A percentile compares a stretch with the other conserved stretches of the same genome.
These are phyloP conservation scores for Pouteria campechiana DNA, from an alignment of 179 eudicot species.

Conservation along the genomic window DNA sequence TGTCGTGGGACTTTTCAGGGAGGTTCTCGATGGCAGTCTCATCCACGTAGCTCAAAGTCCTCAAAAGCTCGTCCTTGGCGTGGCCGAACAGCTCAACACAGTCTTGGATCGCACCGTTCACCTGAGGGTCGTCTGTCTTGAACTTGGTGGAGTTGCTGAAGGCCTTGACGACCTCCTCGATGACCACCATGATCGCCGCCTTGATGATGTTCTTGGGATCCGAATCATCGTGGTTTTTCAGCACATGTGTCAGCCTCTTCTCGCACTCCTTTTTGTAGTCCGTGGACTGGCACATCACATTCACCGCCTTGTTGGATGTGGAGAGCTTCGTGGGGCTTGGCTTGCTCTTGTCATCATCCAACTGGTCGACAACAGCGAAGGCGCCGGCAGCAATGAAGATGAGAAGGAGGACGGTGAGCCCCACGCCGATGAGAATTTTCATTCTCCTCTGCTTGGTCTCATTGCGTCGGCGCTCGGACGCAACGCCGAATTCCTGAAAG, in stretches of 20 bases:
- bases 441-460: conserved; percentile 37
- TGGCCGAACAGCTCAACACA: conserved; percentile 39
- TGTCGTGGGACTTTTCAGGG: conserved; percentile 18
- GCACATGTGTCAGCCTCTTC: conserved; percentile 25
- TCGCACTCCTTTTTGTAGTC: conserved; percentile 56
- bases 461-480: conserved; percentile 49
- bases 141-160: conserved; percentile 16
- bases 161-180: conserved; percentile 27
- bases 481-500: conserved; percentile 58
- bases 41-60: conserved; percentile 14
- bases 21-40: conserved; percentile 7
- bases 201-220: conserved; percentile 17
- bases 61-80: conserved; percentile 49
- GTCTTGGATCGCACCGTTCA: conserved; percentile 16
- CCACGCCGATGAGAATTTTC: conserved; percentile 16
- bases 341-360: neutral
- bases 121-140: conserved; percentile 16
- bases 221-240: conserved; percentile 8
- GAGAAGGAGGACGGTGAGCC: conserved; percentile 15
- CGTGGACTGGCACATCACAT: conserved; percentile 42
- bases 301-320: conserved; percentile 23
- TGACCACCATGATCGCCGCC: too few relatives aligned
- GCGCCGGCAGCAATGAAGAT: conserved; percentile 22
- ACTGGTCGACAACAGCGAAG: conserved; percentile 10
- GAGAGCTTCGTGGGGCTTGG: neutral